Conservation (phyloP, 495 filamentous ascomycete genomes). For the Neurospora tetraspora region DNA sequence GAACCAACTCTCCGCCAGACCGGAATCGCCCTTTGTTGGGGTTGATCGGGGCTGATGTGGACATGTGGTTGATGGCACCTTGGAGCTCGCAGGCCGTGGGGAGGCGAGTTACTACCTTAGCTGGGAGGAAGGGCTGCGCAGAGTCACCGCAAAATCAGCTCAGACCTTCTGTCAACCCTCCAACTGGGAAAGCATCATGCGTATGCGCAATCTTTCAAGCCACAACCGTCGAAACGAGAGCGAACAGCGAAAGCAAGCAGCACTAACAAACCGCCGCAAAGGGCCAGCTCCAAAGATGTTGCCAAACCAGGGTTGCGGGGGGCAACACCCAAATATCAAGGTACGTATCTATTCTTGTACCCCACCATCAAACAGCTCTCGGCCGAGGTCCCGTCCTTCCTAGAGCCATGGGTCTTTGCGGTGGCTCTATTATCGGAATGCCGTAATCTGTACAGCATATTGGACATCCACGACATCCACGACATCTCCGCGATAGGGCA, state of each 20-base stretch:
- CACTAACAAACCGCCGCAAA: not conserved
- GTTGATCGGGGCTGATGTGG: not conserved
- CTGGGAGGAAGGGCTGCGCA: not conserved
- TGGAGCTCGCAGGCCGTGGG: not conserved
- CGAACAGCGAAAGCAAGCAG: not conserved
- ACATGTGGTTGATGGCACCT: not conserved
- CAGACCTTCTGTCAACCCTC: not conserved
- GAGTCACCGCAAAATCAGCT: not conserved
- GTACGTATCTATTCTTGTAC: not conserved
- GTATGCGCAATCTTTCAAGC: not conserved
- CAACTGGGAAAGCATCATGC: not conserved
- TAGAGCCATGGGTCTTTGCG: not conserved
- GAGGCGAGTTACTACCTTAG: not conserved
- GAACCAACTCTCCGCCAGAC: not conserved
- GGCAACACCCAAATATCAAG: not conserved
- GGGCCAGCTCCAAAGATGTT: not conserved
- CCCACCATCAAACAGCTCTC: not conserved
- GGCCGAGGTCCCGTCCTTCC: not conserved
- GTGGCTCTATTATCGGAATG: not conserved
- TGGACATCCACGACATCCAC: not conserved
- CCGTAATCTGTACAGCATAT: not conserved
- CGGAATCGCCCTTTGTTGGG: not conserved
- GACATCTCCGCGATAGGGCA: not conserved
- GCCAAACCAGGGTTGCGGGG: not conserved
- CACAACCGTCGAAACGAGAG: not conserved